Evolutionary conservation across 495 filamentous ascomycete species (phyloP), one percentile per base, ranked within the genome.

Genomic region (Xylaria cubensis): DNA sequence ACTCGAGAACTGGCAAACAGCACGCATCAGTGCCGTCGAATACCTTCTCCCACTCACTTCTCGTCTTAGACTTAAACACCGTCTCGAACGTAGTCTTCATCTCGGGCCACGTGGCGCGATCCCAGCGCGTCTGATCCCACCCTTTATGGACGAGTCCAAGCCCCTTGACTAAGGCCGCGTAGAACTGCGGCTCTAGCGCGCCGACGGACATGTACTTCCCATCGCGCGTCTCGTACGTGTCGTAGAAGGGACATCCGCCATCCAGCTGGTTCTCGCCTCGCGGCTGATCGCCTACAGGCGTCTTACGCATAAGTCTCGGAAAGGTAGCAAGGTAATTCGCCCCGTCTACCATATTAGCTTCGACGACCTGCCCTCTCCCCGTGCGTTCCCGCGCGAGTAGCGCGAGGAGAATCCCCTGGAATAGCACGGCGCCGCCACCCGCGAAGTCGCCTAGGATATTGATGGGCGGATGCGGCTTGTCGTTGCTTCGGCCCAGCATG

Each of bases 331-430:
- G 80, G 76, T 94, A 94, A 10, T 89, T 88, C 26, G 88, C 88
- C 0, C 95, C 95, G 81, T 98, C 95, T 7, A 97, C 95, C 95
- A 98, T 98, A 81, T 97, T 97, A 4, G 92, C 93, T 81, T 97
- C 94, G 0, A 98, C 94, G 3, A 97, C 88, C 81, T 97, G 94
- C 0, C 94, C 95, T 17, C 84, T 83, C 0, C 94, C 94, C 0
- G 82, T 90, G 42, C 74, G 86, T 78, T 82, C 86, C 63, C 85
- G 81, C 48, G 75, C 85, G 42, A 90, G 74, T 77, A 90, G 80
- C 72, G 87, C 94, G 62, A 88, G 84, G 76, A 94, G 82, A 74
- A 92, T 89, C 53, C 91, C 91, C 76, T 78, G 86, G 79, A 95
- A 92, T 53, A 94, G 89, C 74, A 89, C 89, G 2, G 91, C 88